These are phyloP conservation scores for Tricholoma flavovirens DNA, from an alignment of 768 basidiomycete species.

Conservation along the genomic window DNA sequence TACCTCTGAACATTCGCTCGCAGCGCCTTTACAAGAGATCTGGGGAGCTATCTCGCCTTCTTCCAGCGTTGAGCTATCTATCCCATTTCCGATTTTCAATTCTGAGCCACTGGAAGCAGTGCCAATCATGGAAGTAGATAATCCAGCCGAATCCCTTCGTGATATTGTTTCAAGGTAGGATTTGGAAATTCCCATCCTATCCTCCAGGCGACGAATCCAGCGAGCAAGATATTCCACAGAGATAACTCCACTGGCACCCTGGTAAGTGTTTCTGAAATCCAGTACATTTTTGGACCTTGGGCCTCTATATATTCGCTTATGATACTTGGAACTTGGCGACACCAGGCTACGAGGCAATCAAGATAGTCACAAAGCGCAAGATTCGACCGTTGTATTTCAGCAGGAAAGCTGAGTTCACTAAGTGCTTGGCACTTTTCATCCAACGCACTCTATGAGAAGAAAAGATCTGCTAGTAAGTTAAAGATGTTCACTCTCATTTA, in stretches of 20 bases:
- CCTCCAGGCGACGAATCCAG: not conserved
- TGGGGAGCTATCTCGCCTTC: conserved; percentile 1
- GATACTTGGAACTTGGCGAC: not conserved
- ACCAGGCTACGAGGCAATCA: not conserved
- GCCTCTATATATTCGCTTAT: not conserved
- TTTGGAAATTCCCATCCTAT: not conserved
- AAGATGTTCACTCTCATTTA: not conserved
- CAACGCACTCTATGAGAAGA: not conserved
- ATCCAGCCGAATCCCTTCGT: not conserved
- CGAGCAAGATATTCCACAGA: not conserved
- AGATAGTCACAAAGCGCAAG: conserved; percentile 3
- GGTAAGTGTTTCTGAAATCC: not conserved
- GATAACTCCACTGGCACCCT: not conserved
- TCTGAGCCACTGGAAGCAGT: not conserved
- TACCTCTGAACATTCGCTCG: not conserved
- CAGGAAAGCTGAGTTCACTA: not conserved
- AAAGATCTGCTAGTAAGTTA: not conserved
- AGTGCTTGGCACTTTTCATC: conserved; percentile 3
- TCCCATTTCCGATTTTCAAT: not conserved
- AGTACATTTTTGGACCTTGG: not conserved
- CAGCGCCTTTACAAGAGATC: not conserved
- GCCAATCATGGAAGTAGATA: too few relatives aligned
- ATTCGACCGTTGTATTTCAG: not conserved
- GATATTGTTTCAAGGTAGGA: not conserved
- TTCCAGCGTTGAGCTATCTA: not conserved